Conservation (phyloP, 139 green algal genomes). For the Spirogloea muscicola region DNA sequence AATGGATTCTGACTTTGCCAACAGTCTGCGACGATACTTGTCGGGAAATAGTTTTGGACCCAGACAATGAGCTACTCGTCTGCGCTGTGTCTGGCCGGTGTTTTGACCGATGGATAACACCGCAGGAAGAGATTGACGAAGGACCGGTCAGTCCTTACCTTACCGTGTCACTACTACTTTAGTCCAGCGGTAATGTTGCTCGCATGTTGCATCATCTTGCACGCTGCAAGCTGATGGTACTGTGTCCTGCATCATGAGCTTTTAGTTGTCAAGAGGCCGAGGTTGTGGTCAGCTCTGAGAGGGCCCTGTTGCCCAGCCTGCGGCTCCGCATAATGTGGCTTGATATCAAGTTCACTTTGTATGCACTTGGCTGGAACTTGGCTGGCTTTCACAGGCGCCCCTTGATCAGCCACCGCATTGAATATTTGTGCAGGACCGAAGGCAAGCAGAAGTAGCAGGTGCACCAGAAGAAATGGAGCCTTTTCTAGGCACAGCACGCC, state of each 20-base stretch:
- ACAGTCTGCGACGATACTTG: constrained; percentile 48
- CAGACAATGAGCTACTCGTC: constrained; percentile 37
- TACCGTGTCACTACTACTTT: background rate
- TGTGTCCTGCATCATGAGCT: too few species aligned
- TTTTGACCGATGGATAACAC: constrained; percentile 40
- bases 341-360: background rate
- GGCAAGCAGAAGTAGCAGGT: constrained; percentile 14
- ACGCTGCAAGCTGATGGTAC: too few species aligned
- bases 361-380: background rate
- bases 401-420: too few species aligned
- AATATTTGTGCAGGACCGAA: background rate
- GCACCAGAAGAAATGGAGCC: constrained; percentile 17
- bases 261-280: too few species aligned
- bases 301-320: background rate
- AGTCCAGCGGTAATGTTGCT: background rate
- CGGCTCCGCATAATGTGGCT: too few species aligned
- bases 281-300: too few species aligned
- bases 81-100: constrained; percentile 40
- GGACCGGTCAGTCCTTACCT: background rate
- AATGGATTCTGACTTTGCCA: background rate
- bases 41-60: constrained; percentile 22
- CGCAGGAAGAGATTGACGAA: constrained; percentile 35
- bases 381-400: too few species aligned
- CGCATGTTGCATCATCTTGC: background rate
- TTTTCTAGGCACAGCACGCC: background rate